phyloP scores from a whole-genome alignment of 2,329 filamentous ascomycete genomes.

The Cryphonectria carpinicola region DNA sequence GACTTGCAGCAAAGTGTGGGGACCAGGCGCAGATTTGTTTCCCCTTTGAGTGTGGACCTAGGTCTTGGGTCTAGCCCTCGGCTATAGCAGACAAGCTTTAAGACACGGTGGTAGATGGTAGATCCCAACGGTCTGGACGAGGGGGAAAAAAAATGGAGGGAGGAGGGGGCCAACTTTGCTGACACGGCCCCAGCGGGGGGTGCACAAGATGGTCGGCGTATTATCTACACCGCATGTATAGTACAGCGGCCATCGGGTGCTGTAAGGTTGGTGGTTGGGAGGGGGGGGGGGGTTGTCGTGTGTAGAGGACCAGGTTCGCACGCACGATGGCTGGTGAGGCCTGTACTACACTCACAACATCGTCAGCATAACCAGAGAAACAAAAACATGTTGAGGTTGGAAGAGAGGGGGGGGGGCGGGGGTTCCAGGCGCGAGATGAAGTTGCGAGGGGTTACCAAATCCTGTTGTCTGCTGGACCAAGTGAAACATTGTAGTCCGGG shows the following conservation, averaged over 20 bases:
- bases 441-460: not conserved
- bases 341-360: not conserved
- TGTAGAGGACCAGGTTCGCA: not conserved
- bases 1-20: constrained; percentile 13
- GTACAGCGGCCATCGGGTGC: not conserved
- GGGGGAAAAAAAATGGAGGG: not conserved
- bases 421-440: not conserved
- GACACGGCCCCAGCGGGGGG: not conserved
- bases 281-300: not conserved
- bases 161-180: not conserved
- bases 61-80: constrained; percentile 9
- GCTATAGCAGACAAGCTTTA: constrained; percentile 5
- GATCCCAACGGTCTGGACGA: constrained; percentile 4
- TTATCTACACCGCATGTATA: not conserved
- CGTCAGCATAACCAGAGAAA: not conserved
- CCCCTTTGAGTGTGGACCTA: constrained; percentile 8
- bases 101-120: not conserved
- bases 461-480: not conserved
- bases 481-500: not conserved
- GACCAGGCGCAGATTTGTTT: constrained; percentile 11
- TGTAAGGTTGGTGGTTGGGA: not conserved
- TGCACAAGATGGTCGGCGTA: not conserved
- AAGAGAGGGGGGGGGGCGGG: not conserved
- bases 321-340: not conserved
- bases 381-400: not conserved